These are phyloP conservation scores for Brassica incana DNA, from an alignment of 345 rosid species.

Conservation along the genomic window DNA sequence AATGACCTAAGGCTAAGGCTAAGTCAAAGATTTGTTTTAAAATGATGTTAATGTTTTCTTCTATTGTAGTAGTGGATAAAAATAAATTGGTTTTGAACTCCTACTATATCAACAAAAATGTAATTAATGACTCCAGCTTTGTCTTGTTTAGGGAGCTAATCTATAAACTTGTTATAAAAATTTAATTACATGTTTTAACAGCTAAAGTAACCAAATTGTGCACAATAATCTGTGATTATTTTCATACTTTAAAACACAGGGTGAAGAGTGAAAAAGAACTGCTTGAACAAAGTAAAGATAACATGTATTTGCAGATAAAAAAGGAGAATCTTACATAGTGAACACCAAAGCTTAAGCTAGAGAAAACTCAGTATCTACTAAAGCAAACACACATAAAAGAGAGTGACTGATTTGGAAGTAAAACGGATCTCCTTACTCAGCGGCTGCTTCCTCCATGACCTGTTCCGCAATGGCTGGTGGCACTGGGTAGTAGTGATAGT, in stretches of 20 bases:
- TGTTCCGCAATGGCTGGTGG: constrained; percentile 63
- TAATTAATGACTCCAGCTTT: not conserved
- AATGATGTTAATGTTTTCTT: not conserved
- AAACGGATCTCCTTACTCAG: constrained; percentile 3
- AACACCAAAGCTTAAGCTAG: constrained; percentile 21
- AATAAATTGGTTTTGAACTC: not conserved
- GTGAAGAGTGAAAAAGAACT: not conserved
- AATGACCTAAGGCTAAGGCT: not conserved
- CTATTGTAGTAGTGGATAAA: not conserved
- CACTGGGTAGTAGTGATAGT: constrained; percentile 79
- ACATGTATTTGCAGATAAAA: not conserved
- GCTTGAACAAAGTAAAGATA: not conserved
- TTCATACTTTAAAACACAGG: not conserved
- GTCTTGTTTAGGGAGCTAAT: not conserved
- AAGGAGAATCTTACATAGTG: constrained; percentile 11
- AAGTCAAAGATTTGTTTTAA: not conserved
- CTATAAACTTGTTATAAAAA: not conserved
- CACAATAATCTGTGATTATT: not conserved
- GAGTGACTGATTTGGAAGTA: not conserved
- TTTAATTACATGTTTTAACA: not conserved
- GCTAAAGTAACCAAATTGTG: not conserved
- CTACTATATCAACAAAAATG: not conserved
- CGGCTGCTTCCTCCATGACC: constrained; percentile 77
- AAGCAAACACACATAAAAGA: not conserved
- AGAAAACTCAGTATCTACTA: constrained; percentile 25